Evolutionary conservation across 2,329 filamentous ascomycete genomes (phyloP).

Genomic region (Thielaviopsis cerberus): DNA sequence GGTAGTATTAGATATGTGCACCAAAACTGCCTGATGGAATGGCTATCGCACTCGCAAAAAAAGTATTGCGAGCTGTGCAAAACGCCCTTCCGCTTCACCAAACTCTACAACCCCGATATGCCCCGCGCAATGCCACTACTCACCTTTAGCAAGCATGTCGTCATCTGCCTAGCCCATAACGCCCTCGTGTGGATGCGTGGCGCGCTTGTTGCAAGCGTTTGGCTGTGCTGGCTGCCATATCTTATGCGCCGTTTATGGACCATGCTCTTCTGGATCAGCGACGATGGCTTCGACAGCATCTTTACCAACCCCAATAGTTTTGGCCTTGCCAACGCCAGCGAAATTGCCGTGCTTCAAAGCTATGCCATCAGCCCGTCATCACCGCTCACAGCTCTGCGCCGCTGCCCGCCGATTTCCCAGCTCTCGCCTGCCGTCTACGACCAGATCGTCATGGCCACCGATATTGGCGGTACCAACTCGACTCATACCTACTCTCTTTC

Average conservation of each 20-base stretch:
- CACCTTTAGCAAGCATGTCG: constrained; percentile 63
- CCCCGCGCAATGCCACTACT: constrained; percentile 61
- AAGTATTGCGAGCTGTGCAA: constrained; percentile 99
- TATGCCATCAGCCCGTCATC: constrained; percentile 18
- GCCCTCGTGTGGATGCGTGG: constrained; percentile 62
- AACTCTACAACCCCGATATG: constrained; percentile 91
- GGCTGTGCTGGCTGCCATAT: constrained; percentile 77
- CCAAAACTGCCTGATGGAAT: constrained; percentile 95
- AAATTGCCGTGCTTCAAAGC: constrained; percentile 6
- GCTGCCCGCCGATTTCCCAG: constrained; percentile 7
- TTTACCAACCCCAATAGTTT: neutral
- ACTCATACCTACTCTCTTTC: neutral
- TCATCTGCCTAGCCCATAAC: constrained; percentile 52
- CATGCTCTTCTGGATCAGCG: constrained; percentile 83
- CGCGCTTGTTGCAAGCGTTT: constrained; percentile 62
- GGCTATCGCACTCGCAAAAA: constrained; percentile 96
- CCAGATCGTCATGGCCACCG: constrained; percentile 1
- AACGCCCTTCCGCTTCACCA: constrained; percentile 93
- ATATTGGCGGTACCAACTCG: neutral
- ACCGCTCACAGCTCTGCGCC: constrained; percentile 12
- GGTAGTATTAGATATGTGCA: constrained; percentile 98
- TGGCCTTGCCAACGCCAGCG: constrained; percentile 1
- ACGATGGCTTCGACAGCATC: constrained; percentile 41
- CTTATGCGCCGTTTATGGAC: constrained; percentile 85
- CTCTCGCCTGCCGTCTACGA: constrained; percentile 7